A percentile compares a stretch with the other conserved stretches of the same genome.
Conservation (phyloP, 2,329 filamentous ascomycete species). For the Microascus cirrosus region DNA sequence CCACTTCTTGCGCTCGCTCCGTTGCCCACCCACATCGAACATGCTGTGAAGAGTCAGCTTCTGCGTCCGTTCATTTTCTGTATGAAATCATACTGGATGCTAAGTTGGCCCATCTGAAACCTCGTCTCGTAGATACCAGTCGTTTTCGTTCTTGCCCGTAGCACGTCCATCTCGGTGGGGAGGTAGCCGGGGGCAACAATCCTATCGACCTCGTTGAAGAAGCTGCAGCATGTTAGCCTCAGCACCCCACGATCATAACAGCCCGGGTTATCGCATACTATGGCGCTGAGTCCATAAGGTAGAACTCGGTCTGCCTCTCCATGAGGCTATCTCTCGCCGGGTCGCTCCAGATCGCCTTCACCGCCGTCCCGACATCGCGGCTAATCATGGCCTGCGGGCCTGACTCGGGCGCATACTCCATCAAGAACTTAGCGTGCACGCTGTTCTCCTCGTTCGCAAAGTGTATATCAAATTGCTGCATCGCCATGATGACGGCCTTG, state of each 20-base stretch:
- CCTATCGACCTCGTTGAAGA: constrained; percentile 84
- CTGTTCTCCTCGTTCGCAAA: constrained; percentile 61
- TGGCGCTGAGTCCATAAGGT: constrained; percentile 96
- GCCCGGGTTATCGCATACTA: constrained; percentile 56
- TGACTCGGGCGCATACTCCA: constrained; percentile 81
- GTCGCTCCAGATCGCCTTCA: constrained; percentile 84
- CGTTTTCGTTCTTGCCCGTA: constrained; percentile 92
- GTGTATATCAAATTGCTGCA: constrained; percentile 83
- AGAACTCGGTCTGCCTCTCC: constrained; percentile 95
- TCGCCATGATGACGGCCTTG: constrained; percentile 82
- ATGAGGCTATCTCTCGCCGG: constrained; percentile 71
- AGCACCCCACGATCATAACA: background rate
- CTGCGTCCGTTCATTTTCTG: background rate
- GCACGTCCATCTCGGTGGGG: constrained; percentile 86
- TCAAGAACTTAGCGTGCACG: constrained; percentile 66
- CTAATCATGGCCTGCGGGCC: constrained; percentile 82
- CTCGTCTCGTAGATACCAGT: constrained; percentile 98
- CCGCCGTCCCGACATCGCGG: constrained; percentile 66
- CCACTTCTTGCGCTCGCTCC: constrained; percentile 99
- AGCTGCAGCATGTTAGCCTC: constrained; percentile 41
- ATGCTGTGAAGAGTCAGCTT: constrained; percentile 50
- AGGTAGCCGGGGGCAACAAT: constrained; percentile 81
- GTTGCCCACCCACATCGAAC: constrained; percentile 96
- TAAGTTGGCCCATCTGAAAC: constrained; percentile 96
- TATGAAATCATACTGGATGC: constrained; percentile 71